Base-by-base conservation (phyloP, 176 grass and related monocot species). In the Leersia perrieri region DNA sequence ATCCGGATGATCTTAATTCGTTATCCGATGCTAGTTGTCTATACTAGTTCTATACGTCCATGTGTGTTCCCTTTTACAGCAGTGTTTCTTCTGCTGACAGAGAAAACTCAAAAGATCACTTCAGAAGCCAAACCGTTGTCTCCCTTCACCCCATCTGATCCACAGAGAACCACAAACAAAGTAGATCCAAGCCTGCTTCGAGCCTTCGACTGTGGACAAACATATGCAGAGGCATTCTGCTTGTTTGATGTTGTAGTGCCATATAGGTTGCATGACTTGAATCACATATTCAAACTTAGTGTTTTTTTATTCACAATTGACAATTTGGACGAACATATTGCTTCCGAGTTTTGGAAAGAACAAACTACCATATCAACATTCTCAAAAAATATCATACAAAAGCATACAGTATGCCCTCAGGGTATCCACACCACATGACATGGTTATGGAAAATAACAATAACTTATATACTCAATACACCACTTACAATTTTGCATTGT, bases 401-500 rank as follows among this genome's bases (percentile, higher is more conserved):
- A 30, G 57, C 30, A 45, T 45, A 75, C 1, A 77, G 20, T 39
- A 73, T 57, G 33, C 49, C 26, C 33, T 28, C 35, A 72, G 31
- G 31, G 68, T 72, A 60, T 47, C 11, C 68, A 44, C 45, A 82
- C 73, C 66, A 73, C 51, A 45, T 91, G 60, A 63, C 73, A 85
- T 42, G 39, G 65, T 68, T 44, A 28, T 65, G 18, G 13, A 69
- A 67, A 91, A 64, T 42, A 58, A 3, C 7, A 38, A 33, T n/a
- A 88, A 68, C 66, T 71, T 77, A 40, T 44, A 39, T 14, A 81
- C 31, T 82, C 34, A 75, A 12, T 75, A 76, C 78, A 77, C 72
- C 42, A 49, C 77, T 22, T 80, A 82, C 55, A 87, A 32, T 57
- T 87, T 77, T 55, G 80, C 41, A 70, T 2, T 73, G 66, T 66